Percentiles rank a stretch among this genome's conserved stretches.
These are phyloP conservation scores for Tetrahymena thermophila DNA, from an alignment of 73 alveolate species.

Conservation along the genomic window DNA sequence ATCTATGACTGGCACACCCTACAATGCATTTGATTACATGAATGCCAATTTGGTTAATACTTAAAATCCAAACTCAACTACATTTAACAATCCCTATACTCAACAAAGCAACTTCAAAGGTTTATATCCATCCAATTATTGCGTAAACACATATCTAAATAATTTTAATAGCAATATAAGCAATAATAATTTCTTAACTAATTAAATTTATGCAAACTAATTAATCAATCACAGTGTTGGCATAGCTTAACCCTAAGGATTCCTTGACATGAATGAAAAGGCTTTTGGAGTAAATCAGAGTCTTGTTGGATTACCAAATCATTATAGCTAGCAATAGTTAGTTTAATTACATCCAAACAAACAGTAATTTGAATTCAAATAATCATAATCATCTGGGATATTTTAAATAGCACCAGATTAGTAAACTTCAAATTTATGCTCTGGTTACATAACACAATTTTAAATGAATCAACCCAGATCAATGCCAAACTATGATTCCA, in stretches of 20 bases:
- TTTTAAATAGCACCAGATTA: neutral
- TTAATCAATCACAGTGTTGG: neutral
- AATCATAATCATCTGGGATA: neutral
- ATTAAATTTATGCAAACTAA: neutral
- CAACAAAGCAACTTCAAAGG: neutral
- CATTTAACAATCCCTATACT: neutral
- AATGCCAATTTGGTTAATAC: neutral
- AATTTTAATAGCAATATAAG: neutral
- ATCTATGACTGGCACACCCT: neutral
- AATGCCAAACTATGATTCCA: neutral
- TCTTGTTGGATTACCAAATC: neutral
- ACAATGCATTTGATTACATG: neutral
- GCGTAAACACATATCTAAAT: neutral
- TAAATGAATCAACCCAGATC: neutral
- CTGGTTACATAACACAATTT: neutral
- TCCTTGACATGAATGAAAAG: neutral
- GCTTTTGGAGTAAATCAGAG: neutral
- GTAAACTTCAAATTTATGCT: neutral
- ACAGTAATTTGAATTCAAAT: neutral
- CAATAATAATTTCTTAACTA: neutral
- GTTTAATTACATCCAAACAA: neutral
- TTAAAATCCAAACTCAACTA: neutral
- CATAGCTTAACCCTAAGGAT: neutral
- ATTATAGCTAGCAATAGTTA: neutral
- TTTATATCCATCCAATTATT: neutral